A percentile compares a stretch with the other conserved stretches of the same genome.
Conservation (phyloP, 2,329 filamentous ascomycete genomes). For the Fusarium falciforme region DNA sequence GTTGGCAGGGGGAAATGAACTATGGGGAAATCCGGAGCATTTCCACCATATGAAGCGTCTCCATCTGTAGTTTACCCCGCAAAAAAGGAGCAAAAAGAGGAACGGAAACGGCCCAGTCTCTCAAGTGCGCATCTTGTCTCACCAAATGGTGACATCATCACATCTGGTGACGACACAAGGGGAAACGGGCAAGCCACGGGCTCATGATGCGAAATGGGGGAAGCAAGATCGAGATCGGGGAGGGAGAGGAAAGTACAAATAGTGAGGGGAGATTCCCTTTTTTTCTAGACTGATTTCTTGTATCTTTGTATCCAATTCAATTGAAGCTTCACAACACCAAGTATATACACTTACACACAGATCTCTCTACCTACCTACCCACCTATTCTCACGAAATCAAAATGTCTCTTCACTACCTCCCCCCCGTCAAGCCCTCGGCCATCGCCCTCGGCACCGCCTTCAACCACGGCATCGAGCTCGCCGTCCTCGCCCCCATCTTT, state of each 20-base stretch:
- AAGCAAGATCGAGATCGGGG: conserved; percentile 39
- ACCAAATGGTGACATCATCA: conserved; percentile 56
- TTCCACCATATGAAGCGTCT: not conserved
- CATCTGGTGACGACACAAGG: conserved; percentile 50
- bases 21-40: not conserved
- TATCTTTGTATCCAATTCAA: conserved; percentile 23
- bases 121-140: conserved; percentile 15
- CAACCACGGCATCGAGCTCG: conserved; percentile 92
- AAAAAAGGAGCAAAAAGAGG: not conserved
- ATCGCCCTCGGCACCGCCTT: conserved; percentile 96
- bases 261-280: conserved; percentile 16
- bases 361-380: not conserved
- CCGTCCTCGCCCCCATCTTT: conserved; percentile 88
- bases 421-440: conserved; percentile 94
- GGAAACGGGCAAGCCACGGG: conserved; percentile 38
- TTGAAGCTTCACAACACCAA: conserved; percentile 1
- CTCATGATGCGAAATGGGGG: conserved; percentile 37
- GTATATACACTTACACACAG: conserved; percentile 13
- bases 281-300: not conserved
- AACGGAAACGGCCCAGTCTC: not conserved
- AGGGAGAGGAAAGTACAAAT: conserved; percentile 42
- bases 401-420: conserved; percentile 73
- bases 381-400: conserved; percentile 36
- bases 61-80: conserved; percentile 7
- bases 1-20: conserved; percentile 17